A percentile compares a stretch with the other conserved stretches of the same genome.
phyloP scores from a whole-genome alignment of 148 eudicot species.

The Limonium bicolor region DNA sequence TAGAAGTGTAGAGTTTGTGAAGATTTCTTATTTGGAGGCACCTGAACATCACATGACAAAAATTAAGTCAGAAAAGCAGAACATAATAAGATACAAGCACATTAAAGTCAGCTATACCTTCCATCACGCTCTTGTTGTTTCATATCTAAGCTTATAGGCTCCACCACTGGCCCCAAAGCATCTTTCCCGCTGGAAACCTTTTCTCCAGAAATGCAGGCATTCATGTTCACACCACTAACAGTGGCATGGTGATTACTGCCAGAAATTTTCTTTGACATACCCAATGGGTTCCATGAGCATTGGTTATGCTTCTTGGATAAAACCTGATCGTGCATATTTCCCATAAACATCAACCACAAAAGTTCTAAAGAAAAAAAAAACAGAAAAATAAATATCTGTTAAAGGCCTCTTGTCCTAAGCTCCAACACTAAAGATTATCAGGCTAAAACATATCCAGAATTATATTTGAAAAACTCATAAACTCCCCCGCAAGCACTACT shows the following conservation, averaged over 20 bases:
- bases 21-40: conserved; percentile 87
- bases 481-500: too few relatives aligned
- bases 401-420: too few relatives aligned
- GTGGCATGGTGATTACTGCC: conserved; percentile 17
- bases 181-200: conserved; percentile 6
- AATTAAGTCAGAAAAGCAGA: not conserved
- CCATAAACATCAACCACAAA: too few relatives aligned
- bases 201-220: conserved; percentile 2
- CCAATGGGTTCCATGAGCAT: conserved; percentile 4
- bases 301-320: conserved; percentile 44
- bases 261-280: conserved; percentile 41
- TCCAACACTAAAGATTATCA: too few relatives aligned
- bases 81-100: not conserved
- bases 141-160: conserved; percentile 87
- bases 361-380: too few relatives aligned
- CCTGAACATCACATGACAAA: conserved; percentile 29
- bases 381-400: too few relatives aligned
- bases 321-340: too few relatives aligned
- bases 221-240: conserved; percentile 16
- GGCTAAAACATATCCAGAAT: too few relatives aligned
- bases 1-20: conserved; percentile 54
- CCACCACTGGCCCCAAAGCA: conserved; percentile 23
- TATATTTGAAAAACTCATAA: too few relatives aligned
- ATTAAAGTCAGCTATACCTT: conserved; percentile 27
- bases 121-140: conserved; percentile 92